A percentile compares a stretch with the other conserved stretches of the same genome.
Conservation (phyloP, 2,329 filamentous ascomycete species). For the Trichoderma cornu-damae region DNA sequence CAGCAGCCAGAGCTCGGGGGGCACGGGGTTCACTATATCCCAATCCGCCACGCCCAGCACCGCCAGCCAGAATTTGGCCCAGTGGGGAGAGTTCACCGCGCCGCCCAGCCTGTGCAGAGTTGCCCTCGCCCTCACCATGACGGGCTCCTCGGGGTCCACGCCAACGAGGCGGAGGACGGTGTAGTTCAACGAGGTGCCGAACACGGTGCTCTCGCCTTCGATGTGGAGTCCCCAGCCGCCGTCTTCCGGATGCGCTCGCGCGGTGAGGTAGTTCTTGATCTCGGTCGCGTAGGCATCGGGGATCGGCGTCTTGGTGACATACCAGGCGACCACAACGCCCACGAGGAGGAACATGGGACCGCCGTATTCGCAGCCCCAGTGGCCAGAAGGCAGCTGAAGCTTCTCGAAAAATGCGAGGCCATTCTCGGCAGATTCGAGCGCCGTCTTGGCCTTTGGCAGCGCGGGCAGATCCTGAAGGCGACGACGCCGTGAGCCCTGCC, state of each 20-base stretch:
- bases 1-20: conserved; percentile 87
- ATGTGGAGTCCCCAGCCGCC: conserved; percentile 98
- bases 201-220: conserved; percentile 85
- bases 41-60: conserved; percentile 77
- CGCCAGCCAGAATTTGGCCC: conserved; percentile 95
- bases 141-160: conserved; percentile 73
- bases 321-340: conserved; percentile 78
- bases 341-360: conserved; percentile 95
- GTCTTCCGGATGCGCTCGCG: conserved; percentile 76
- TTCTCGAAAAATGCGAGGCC: conserved; percentile 83
- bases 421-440: conserved; percentile 74
- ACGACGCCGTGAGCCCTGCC: conserved; percentile 6
- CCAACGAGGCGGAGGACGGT: conserved; percentile 74
- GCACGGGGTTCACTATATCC: conserved; percentile 92
- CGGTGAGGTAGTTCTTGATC: conserved; percentile 88
- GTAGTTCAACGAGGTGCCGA: conserved; percentile 89
- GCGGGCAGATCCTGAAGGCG: conserved; percentile 61
- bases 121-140: conserved; percentile 78
- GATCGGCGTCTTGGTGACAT: conserved; percentile 83
- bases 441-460: conserved; percentile 63
- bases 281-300: conserved; percentile 74
- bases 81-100: conserved; percentile 78
- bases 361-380: conserved; percentile 97
- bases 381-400: conserved; percentile 79
- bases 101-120: conserved; percentile 82